Percentiles rank a stretch among this genome's conserved stretches.
Evolutionary conservation across 2,329 filamentous ascomycete genomes (phyloP).

Genomic region (Coniella lustricola): DNA sequence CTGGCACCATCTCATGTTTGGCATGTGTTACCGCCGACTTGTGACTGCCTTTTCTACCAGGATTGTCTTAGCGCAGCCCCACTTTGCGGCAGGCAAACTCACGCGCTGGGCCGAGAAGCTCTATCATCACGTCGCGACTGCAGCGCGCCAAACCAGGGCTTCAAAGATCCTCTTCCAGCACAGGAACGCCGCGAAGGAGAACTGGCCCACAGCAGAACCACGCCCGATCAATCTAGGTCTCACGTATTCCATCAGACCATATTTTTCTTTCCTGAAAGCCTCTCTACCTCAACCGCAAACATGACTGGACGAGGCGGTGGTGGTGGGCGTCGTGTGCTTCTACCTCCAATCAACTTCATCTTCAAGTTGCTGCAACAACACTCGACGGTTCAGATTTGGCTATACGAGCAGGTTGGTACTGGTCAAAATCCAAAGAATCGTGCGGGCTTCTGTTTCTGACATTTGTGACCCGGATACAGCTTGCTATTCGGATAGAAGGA

Average conservation of each 20-base stretch:
- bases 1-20: too few relatives aligned
- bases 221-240: too few relatives aligned
- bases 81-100: constrained; percentile 5
- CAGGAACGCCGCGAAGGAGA: constrained; percentile 1
- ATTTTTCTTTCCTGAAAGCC: too few relatives aligned
- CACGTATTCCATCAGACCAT: too few relatives aligned
- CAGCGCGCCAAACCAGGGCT: constrained; percentile 7
- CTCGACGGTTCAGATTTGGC: constrained; percentile 53
- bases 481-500: constrained; percentile 88
- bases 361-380: constrained; percentile 74
- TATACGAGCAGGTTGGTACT: constrained; percentile 68
- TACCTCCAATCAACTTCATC: constrained; percentile 71
- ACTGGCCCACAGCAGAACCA: too few relatives aligned
- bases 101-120: not conserved
- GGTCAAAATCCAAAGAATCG: not conserved
- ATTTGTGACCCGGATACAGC: constrained; percentile 23
- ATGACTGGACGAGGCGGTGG: constrained; percentile 56
- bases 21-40: too few relatives aligned
- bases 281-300: constrained; percentile 16
- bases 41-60: not conserved
- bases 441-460: constrained; percentile 1
- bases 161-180: not conserved
- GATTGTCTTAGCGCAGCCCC: constrained; percentile 8
- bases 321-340: constrained; percentile 52
- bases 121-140: constrained; percentile 1